Evolutionary conservation across 177 flowering plant species (phyloP), one percentile per base, ranked within the genome.

Genomic region (Vitis hybrid): DNA sequence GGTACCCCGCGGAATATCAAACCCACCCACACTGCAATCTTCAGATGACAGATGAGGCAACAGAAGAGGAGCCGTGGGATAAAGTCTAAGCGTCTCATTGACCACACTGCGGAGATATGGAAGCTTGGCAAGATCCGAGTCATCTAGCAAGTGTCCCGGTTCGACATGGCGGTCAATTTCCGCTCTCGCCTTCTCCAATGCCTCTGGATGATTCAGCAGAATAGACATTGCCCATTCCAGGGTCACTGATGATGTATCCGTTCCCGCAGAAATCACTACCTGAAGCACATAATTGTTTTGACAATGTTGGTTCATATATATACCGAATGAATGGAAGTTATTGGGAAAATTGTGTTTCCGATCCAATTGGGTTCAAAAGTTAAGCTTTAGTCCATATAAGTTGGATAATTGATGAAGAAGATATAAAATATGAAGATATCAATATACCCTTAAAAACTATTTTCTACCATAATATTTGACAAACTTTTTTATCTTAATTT

Each of bases 91-190:
- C 0, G 81, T 61, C 62, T 75, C 78, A 1, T 59, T 31, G 48
- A 78, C 57, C 3, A 74, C 72, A 52, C 51, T 9, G 0, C 31
- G 57, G 10, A 78, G 78, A 52, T 71, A 68, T 1, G 53, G 53
- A 3, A 74, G 71, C 15, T 72, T 78, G 2, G 60, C 12, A 9
- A 75, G 39, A 48, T 78, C 78, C 3, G 14, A 11, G 10, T 78
- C 81, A 7, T 65, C 68, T 18, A 74, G 14, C 63, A 75, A 12
- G 9, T 71, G 68, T 7, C 19, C 70, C 10, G 66, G 53, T 34
- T 68, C 62, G n/a, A 74, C 72, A 1, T 18, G 2, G 26, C 6
- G 2, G 39, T 78, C 78, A 4, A 78, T 78, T 51, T 78, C 78
- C 0, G 56, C 65, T 58, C 59, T 45, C 10, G 60, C 68, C 53